Base-by-base conservation (phyloP, 2,329 filamentous ascomycete species). In the Penicillium polonicum region DNA sequence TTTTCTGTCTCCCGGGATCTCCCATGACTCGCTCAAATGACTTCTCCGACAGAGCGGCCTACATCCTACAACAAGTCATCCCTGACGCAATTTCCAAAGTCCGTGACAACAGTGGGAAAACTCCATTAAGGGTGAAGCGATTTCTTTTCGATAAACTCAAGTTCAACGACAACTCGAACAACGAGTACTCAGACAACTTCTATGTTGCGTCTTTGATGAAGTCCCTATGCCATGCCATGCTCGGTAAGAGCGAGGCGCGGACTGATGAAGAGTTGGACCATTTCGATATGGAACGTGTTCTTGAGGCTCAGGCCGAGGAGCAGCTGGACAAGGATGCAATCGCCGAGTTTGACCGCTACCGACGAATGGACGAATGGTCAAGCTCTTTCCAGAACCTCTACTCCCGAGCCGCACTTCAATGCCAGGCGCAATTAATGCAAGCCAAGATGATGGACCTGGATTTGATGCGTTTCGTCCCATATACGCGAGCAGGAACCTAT, bases 131-230 rank as follows among this genome's bases (percentile, higher is more conserved):
- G 52, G 91, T 91, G 5, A 90, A 92, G 57, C 84, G 85, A 39
- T 96, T 97, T 72, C 84, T 99, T 48, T 84, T 96, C 23, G 92
- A 97, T 65, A 90, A 95, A 70, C 80, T 99, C 35, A 88, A 90
- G 48, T 93, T 92, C 78, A 99, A 99, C 70, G 92, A 99, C 75
- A 99, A 99, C 70, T 88, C 89, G 2, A 88, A 90, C 59, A 99
- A 99, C 67, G 79, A 79, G 49, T 95, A 86, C 70, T 96, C 92
- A 5, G 95, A 99, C 68, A 88, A 92, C 61, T 87, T 90, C 68
- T 99, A 97, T 70, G 85, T 99, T 53, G 87, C 91, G 8, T 89
- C 83, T 23, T 81, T 99, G 25, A 89, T 99, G 79, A 78, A 74
- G 38, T 84, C 84, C 39, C 73, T 89, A 5, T 80, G 83, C 6